Base-by-base conservation (phyloP, 306 rosid species). In the Lupinus albus region DNA sequence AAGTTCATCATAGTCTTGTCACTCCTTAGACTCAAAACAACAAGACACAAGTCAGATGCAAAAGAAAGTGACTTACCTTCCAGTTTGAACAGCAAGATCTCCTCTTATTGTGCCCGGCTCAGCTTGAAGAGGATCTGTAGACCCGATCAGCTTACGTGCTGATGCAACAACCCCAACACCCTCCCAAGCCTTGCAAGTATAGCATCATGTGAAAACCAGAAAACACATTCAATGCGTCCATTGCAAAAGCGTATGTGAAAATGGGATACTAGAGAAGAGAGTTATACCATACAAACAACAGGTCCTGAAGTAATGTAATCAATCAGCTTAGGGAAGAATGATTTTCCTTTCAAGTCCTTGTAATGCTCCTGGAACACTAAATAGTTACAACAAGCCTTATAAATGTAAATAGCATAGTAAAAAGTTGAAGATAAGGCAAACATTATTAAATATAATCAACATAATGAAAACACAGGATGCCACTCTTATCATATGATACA, bases 51-150 rank as follows among this genome's bases (percentile, higher is more conserved):
- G 12, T 61, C 59, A 47, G 66, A 66, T 59, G 68, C 58, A 33
- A 53, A 71, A 67, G 44, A n/a, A 53, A 77, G 33, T 44, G 73
- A 13, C 84, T 54, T 72, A 94, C 95, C 97, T 91, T 85, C 99
- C 95, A 8, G 87, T 91, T 78, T 94, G 89, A 79, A 88, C 86
- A 70, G 96, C 84, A 61, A 94, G 85, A 82, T 91, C 99, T 71
- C 99, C 99, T 84, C 97, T 88, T 57, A 94, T 91, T 53, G 99
- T 88, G 86, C 97, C 97, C 5, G 99, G 99, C 73, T 91, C 96
- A 50, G 97, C 97, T 78, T 85, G 95, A 36, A 94, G 97, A 64
- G 99, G 97, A 79, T 94, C 73, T 32, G 97, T 91, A 48, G 91
- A 81, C 70, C 99, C 99, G 41, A 94, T 91, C 38, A 94, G 88